Conservation (phyloP, 345 rosid genomes). For the Populus deltoides region DNA sequence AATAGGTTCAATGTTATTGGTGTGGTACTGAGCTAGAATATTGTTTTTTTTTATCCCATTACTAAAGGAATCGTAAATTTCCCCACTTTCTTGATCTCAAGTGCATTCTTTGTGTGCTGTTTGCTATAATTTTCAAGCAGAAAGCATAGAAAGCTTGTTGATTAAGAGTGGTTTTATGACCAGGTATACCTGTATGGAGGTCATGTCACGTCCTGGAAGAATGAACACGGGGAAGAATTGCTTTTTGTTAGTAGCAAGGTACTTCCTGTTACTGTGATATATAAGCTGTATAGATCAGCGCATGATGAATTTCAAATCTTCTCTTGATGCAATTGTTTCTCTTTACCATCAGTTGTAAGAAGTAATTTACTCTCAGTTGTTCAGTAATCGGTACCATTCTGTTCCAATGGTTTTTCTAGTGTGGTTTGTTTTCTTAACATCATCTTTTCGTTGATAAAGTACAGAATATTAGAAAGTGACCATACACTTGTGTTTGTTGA, state of each 20-base stretch:
- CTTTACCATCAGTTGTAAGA: not conserved
- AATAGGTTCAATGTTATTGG: not conserved
- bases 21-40: not conserved
- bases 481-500: not conserved
- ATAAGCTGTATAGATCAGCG: not conserved
- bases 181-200: constrained; percentile 88
- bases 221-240: constrained; percentile 81
- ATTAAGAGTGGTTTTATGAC: not conserved
- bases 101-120: not conserved
- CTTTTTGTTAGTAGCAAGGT: constrained; percentile 83
- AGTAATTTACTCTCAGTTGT: not conserved
- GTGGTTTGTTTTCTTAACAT: not conserved
- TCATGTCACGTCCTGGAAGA: constrained; percentile 97
- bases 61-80: not conserved
- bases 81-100: not conserved
- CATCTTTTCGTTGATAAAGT: not conserved
- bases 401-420: not conserved
- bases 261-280: not conserved
- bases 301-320: not conserved
- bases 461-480: constrained; percentile 1
- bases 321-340: not conserved
- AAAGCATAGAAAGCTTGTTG: not conserved
- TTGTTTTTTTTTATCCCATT: not conserved
- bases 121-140: not conserved
- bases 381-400: not conserved